Evolutionary conservation across 306 rosid species (phyloP).

Genomic region (Boehmeria nivea): DNA sequence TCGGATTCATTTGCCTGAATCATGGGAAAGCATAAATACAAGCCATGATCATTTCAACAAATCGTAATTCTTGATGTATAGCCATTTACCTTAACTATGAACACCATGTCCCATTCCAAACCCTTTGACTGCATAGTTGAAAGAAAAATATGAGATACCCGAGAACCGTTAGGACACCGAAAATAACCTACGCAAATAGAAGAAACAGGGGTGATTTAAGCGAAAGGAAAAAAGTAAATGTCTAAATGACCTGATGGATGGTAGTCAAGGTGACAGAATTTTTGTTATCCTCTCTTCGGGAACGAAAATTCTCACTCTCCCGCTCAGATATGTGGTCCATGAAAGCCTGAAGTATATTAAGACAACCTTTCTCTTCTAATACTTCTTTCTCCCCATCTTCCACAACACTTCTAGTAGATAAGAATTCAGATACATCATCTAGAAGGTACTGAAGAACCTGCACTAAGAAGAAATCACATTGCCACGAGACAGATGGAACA

Average conservation of each 20-base stretch:
- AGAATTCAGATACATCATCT: slow-evolving; percentile 82
- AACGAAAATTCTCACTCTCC: slow-evolving; percentile 67
- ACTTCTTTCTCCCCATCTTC: slow-evolving; percentile 39
- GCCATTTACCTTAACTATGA: slow-evolving; percentile 76
- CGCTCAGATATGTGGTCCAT: slow-evolving; percentile 66
- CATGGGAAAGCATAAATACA: slow-evolving; percentile 22
- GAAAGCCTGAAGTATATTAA: slow-evolving; percentile 48
- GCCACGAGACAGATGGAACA: slow-evolving; percentile 9
- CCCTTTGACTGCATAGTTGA: slow-evolving; percentile 78
- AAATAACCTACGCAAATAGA: background rate
- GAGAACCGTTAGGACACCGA: background rate
- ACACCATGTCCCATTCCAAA: slow-evolving; percentile 94
- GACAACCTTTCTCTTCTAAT: slow-evolving; percentile 55
- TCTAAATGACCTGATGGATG: slow-evolving; percentile 90
- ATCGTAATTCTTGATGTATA: background rate
- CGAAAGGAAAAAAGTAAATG: background rate
- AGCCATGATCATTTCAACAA: slow-evolving; percentile 1
- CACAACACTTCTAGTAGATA: slow-evolving; percentile 48
- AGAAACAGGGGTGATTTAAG: background rate
- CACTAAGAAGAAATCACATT: slow-evolving; percentile 27
- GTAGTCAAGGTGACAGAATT: slow-evolving; percentile 85
- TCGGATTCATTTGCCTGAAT: slow-evolving; percentile 87
- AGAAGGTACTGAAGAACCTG: slow-evolving; percentile 85
- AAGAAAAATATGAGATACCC: background rate
- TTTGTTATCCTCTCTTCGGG: slow-evolving; percentile 61